A percentile compares a stretch with the other conserved stretches of the same genome.
Conservation (phyloP, 129 eudicot species). For the Flaveria ramosissima region DNA sequence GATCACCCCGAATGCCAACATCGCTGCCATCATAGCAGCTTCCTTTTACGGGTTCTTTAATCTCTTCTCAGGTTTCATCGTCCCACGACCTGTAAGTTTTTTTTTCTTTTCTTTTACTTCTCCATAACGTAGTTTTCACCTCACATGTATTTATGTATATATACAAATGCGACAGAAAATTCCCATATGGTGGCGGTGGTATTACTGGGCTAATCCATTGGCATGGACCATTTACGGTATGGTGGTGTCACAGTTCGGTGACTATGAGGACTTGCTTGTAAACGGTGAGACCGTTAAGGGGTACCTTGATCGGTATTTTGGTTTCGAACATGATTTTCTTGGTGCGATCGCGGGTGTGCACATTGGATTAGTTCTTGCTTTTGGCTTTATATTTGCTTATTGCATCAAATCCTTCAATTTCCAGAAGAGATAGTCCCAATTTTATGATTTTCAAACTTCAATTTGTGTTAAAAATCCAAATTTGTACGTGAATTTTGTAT, state of each 20-base stretch:
- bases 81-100: conserved; percentile 62
- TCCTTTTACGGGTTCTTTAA: conserved; percentile 63
- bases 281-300: conserved; percentile 28
- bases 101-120: not conserved
- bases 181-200: conserved; percentile 94
- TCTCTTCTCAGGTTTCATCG: conserved; percentile 73
- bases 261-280: conserved; percentile 32
- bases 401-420: conserved; percentile 53
- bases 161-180: conserved; percentile 49
- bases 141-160: not conserved
- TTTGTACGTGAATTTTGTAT: not conserved
- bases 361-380: conserved; percentile 33
- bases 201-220: conserved; percentile 60
- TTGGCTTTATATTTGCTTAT: conserved; percentile 42
- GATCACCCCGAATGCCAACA: conserved; percentile 66
- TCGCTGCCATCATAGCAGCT: conserved; percentile 62
- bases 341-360: conserved; percentile 44
- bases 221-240: conserved; percentile 76
- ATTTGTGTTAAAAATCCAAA: not conserved
- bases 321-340: conserved; percentile 48
- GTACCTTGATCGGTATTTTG: conserved; percentile 41
- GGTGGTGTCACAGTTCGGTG: conserved; percentile 64
- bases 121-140: not conserved
- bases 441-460: conserved; percentile 3
- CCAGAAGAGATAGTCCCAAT: conserved; percentile 45